A percentile compares a stretch with the other conserved stretches of the same genome.
These are phyloP conservation scores for Fusarium camptoceras DNA, from an alignment of 2,329 filamentous ascomycete genomes.

Conservation along the genomic window DNA sequence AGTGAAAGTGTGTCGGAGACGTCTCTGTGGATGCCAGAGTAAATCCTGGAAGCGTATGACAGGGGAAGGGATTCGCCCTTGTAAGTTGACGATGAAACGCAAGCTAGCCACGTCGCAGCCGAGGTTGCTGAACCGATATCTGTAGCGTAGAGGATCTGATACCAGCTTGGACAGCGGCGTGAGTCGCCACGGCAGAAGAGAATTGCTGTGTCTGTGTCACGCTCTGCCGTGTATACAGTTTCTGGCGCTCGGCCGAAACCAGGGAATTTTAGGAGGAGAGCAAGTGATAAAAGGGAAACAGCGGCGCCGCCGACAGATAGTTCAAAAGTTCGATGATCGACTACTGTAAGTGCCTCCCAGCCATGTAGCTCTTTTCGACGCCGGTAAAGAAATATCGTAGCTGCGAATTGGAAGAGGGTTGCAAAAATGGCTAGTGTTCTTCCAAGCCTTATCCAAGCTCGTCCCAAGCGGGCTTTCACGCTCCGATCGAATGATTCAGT, in stretches of 20 bases:
- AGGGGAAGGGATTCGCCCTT: not conserved
- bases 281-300: slow-evolving; percentile 8
- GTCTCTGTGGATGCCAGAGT: rapidly evolving
- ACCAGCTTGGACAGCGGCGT: slow-evolving; percentile 13
- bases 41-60: rapidly evolving
- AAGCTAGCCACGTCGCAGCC: not conserved
- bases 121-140: slow-evolving; percentile 8
- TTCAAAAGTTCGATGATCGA: slow-evolving; percentile 24
- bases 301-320: slow-evolving; percentile 12
- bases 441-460: slow-evolving; percentile 2
- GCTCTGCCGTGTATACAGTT: not conserved
- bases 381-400: slow-evolving; percentile 13
- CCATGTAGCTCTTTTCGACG: slow-evolving; percentile 5
- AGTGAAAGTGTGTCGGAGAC: rapidly evolving
- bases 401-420: slow-evolving; percentile 11
- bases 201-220: not conserved
- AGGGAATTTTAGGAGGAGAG: slow-evolving; percentile 16
- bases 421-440: not conserved
- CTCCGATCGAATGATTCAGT: not conserved
- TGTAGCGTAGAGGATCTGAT: slow-evolving; percentile 1
- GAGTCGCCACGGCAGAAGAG: slow-evolving; percentile 18
- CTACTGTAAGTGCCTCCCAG: slow-evolving; percentile 3
- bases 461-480: not conserved
- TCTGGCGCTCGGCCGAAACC: not conserved
- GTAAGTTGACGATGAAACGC: slow-evolving; percentile 3